These are phyloP conservation scores for Pythium dissotocum DNA, from an alignment of 352 stramenopile genomes.

Conservation along the genomic window DNA sequence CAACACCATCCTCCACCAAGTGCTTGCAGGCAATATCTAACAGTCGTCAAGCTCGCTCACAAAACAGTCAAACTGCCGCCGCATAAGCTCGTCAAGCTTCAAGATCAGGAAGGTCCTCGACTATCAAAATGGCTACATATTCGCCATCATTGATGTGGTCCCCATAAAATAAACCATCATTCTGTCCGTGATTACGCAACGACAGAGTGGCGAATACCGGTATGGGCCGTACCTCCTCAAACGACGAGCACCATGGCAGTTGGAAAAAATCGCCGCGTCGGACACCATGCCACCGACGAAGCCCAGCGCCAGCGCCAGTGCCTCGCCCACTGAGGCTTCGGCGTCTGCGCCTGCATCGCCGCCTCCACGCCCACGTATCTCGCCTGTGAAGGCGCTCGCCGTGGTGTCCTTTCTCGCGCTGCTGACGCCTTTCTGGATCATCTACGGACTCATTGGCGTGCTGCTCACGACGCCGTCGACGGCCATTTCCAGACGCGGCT, in stretches of 20 bases:
- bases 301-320: background rate
- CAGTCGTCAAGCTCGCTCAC: too few species aligned
- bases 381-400: conserved; percentile 24
- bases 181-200: background rate
- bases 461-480: conserved; percentile 39
- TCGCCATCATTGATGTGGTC: conserved; percentile 4
- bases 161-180: conserved; percentile 7
- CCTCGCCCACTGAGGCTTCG: background rate
- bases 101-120: background rate
- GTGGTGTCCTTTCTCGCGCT: conserved; percentile 32
- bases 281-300: background rate
- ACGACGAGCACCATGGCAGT: too few species aligned
- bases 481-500: conserved; percentile 24
- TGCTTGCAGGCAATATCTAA: conserved; percentile 14
- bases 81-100: too few species aligned
- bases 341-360: background rate
- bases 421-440: conserved; percentile 46
- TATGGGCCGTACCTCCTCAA: background rate
- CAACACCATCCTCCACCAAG: conserved; percentile 45
- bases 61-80: too few species aligned
- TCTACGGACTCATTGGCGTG: conserved; percentile 43
- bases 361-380: conserved; percentile 18
- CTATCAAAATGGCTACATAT: conserved; percentile 16
- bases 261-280: too few species aligned
- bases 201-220: too few species aligned